A percentile compares a stretch with the other conserved stretches of the same genome.
phyloP scores from a whole-genome alignment of 768 basidiomycete species.

The Solioccasus polychromus region DNA sequence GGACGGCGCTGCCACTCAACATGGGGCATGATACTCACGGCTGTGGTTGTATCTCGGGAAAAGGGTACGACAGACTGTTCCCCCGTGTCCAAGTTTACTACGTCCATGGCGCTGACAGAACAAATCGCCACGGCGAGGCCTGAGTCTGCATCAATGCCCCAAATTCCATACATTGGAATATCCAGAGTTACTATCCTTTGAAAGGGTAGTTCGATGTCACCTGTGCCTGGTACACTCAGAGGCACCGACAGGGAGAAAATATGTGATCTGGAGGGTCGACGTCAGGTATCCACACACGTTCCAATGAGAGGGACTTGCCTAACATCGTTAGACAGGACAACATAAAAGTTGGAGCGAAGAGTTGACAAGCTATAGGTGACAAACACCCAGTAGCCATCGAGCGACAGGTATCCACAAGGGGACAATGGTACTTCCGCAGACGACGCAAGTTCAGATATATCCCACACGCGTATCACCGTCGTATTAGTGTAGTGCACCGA shows the following conservation, averaged over 20 bases:
- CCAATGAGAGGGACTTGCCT: constrained; percentile 6
- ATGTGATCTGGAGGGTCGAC: constrained; percentile 4
- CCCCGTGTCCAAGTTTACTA: constrained; percentile 36
- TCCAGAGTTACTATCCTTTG: constrained; percentile 1
- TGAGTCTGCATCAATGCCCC: constrained; percentile 33
- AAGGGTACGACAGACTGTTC: constrained; percentile 17
- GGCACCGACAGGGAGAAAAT: constrained; percentile 10
- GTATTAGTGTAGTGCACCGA: constrained; percentile 7
- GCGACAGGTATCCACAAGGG: constrained; percentile 7
- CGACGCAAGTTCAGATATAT: not conserved
- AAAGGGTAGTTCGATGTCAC: constrained; percentile 1
- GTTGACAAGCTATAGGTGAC: constrained; percentile 1
- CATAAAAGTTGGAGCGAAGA: constrained; percentile 12
- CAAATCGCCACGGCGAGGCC: constrained; percentile 31
- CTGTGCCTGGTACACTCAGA: not conserved
- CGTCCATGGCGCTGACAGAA: constrained; percentile 27
- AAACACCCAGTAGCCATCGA: constrained; percentile 7
- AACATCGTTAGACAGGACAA: constrained; percentile 5
- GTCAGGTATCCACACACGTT: not conserved
- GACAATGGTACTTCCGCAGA: not conserved
- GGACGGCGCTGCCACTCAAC: not conserved
- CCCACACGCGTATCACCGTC: constrained; percentile 14
- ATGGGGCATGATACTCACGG: constrained; percentile 20
- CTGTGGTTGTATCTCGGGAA: constrained; percentile 22
- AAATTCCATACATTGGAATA: not conserved